Conservation (phyloP, 2,329 filamentous ascomycete genomes). For the Calonectria leucothoes region DNA sequence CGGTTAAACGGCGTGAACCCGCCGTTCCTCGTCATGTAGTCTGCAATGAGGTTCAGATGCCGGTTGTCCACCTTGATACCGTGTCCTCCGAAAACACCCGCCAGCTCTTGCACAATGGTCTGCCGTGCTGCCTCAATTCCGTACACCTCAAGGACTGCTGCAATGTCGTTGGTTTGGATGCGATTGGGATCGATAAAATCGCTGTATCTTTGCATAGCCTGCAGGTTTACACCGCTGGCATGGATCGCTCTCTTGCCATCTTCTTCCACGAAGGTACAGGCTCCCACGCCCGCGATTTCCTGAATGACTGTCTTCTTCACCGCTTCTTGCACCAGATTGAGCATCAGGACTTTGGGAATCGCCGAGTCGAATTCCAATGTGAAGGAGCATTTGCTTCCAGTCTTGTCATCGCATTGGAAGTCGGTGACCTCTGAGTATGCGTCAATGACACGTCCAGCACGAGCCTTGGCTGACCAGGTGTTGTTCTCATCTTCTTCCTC, state of each 20-base stretch:
- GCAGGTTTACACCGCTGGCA: conserved; percentile 87
- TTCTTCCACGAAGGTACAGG: conserved; percentile 75
- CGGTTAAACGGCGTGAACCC: conserved; percentile 93
- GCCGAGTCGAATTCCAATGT: conserved; percentile 84
- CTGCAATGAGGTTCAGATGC: conserved; percentile 94
- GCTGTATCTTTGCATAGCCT: conserved; percentile 89
- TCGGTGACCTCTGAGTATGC: conserved; percentile 74
- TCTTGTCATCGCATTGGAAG: conserved; percentile 83
- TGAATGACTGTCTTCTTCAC: conserved; percentile 86
- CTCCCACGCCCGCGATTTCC: conserved; percentile 81
- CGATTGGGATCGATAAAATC: conserved; percentile 87
- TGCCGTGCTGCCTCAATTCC: conserved; percentile 93
- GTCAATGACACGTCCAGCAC: conserved; percentile 73
- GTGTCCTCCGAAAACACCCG: conserved; percentile 88
- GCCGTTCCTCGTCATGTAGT: conserved; percentile 96
- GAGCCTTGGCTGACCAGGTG: conserved; percentile 56
- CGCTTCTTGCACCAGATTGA: conserved; percentile 87
- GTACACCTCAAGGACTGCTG: conserved; percentile 84
- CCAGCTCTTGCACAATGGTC: conserved; percentile 88
- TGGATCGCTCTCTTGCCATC: conserved; percentile 72
- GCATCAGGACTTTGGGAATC: conserved; percentile 91
- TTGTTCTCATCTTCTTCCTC: conserved; percentile 52
- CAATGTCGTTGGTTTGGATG: conserved; percentile 93
- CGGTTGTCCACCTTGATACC: conserved; percentile 92
- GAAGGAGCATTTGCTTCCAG: conserved; percentile 81